A percentile compares a stretch with the other conserved stretches of the same genome.
Evolutionary conservation across 1,284 basidiomycete genomes (phyloP).

Genomic region (Lentinus polychrous): DNA sequence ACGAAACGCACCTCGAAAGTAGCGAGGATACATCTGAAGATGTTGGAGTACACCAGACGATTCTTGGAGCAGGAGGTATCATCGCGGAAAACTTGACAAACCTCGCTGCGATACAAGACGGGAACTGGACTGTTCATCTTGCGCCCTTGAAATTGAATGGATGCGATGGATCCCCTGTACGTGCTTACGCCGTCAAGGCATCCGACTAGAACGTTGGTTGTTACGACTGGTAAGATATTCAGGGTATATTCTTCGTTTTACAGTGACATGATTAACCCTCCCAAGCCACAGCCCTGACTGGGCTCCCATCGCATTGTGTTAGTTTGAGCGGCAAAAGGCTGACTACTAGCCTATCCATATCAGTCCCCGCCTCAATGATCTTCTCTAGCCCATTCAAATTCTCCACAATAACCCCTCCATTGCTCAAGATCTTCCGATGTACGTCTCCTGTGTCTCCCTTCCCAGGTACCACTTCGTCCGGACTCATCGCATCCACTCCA

Average conservation of each 20-base stretch:
- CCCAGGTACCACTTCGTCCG: slow-evolving; percentile 47
- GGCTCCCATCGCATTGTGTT: slow-evolving; percentile 53
- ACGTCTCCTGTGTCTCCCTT: slow-evolving; percentile 32
- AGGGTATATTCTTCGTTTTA: no score
- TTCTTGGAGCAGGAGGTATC: slow-evolving; percentile 45
- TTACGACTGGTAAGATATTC: background rate
- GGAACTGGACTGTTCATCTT: slow-evolving; percentile 37
- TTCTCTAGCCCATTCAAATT: slow-evolving; percentile 48
- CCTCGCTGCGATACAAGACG: slow-evolving; percentile 25
- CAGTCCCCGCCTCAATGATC: slow-evolving; percentile 24
- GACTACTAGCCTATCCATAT: slow-evolving; percentile 29
- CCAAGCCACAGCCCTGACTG: slow-evolving; percentile 45
- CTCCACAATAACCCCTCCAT: slow-evolving; percentile 58
- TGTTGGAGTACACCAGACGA: slow-evolving; percentile 36
- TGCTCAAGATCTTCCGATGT: slow-evolving; percentile 51
- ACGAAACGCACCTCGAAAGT: slow-evolving; percentile 34
- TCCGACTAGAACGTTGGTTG: background rate
- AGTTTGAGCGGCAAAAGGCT: slow-evolving; percentile 55
- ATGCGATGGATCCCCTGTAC: slow-evolving; percentile 52
- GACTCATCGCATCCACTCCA: slow-evolving; percentile 57
- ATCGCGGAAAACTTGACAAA: slow-evolving; percentile 60
- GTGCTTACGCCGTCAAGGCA: slow-evolving; percentile 40
- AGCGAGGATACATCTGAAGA: slow-evolving; percentile 13
- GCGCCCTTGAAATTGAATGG: slow-evolving; percentile 44
- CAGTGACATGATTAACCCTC: slow-evolving; percentile 2